Conservation (phyloP, 257 asterid genomes). For the Rauvolfia tetraphylla region DNA sequence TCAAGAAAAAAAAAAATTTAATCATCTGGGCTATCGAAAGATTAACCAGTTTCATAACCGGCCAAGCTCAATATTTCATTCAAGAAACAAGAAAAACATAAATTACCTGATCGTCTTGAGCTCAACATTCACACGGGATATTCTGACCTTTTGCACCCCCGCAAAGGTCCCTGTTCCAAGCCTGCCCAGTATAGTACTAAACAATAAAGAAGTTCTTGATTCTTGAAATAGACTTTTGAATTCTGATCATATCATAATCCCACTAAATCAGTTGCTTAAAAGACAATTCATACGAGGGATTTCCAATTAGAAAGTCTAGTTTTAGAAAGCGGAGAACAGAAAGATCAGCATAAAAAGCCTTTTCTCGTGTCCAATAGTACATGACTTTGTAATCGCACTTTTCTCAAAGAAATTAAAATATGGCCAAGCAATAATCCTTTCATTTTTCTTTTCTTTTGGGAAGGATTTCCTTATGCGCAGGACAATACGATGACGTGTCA, state of each 20-base stretch:
- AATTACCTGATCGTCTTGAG: slow-evolving; percentile 17
- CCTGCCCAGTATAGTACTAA: background rate
- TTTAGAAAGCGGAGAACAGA: background rate
- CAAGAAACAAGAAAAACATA: background rate
- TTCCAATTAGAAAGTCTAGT: background rate
- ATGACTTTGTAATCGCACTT: background rate
- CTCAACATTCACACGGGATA: background rate
- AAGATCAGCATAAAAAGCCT: slow-evolving; percentile 7
- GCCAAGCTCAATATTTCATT: slow-evolving; percentile 6
- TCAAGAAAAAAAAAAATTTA: background rate
- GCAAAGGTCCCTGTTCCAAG: background rate
- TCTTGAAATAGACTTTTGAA: background rate
- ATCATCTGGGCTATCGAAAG: background rate
- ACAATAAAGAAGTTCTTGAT: no score
- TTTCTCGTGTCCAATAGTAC: slow-evolving; percentile 11
- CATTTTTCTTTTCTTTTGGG: background rate
- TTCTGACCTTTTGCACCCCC: slow-evolving; percentile 10
- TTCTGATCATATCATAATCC: background rate
- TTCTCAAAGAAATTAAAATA: background rate
- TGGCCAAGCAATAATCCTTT: background rate
- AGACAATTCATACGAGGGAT: background rate
- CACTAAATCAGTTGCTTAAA: background rate
- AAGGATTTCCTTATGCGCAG: background rate
- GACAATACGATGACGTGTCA: slow-evolving; percentile 2
- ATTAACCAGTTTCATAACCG: background rate